Conservation (phyloP, 331 rosid genomes). For the Quercus phellos region DNA sequence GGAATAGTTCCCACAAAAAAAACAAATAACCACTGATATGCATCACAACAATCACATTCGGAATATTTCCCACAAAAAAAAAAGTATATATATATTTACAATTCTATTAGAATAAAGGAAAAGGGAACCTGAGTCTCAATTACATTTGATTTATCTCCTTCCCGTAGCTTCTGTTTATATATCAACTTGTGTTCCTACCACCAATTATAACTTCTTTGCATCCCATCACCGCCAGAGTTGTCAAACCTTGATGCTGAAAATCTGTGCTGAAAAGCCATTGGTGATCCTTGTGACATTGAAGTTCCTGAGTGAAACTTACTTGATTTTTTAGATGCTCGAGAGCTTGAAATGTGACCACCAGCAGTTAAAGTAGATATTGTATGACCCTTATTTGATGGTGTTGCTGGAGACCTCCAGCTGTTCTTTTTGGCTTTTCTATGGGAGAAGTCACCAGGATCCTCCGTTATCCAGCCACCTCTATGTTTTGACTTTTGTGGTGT, state of each 20-base stretch:
- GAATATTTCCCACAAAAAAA: no score
- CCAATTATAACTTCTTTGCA: slow-evolving; percentile 40
- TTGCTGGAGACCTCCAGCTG: slow-evolving; percentile 38
- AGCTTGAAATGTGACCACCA: slow-evolving; percentile 38
- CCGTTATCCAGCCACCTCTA: slow-evolving; percentile 36
- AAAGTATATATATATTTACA: no score
- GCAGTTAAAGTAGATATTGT: slow-evolving; percentile 9
- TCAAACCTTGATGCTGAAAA: slow-evolving; percentile 54
- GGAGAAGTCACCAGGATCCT: slow-evolving; percentile 43
- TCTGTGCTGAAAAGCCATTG: slow-evolving; percentile 31
- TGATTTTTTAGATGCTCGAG: slow-evolving; percentile 23
- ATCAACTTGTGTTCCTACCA: slow-evolving; percentile 31
- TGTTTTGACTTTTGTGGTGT: slow-evolving; percentile 8
- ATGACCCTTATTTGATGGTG: slow-evolving; percentile 37
- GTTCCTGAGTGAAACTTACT: slow-evolving; percentile 29
- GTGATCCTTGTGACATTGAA: slow-evolving; percentile 30
- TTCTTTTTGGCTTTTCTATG: slow-evolving; percentile 23
- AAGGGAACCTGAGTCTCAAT: not conserved
- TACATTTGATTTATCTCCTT: not conserved
- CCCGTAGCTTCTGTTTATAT: not conserved
- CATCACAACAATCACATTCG: not conserved
- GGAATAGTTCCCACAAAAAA: no score
- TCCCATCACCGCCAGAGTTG: slow-evolving; percentile 31
- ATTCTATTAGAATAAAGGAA: not conserved
- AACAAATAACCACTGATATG: not conserved